Evolutionary conservation across 805 yeast species (phyloP), one percentile per base, ranked within the genome.

Genomic region (Teunomyces panamensis): DNA sequence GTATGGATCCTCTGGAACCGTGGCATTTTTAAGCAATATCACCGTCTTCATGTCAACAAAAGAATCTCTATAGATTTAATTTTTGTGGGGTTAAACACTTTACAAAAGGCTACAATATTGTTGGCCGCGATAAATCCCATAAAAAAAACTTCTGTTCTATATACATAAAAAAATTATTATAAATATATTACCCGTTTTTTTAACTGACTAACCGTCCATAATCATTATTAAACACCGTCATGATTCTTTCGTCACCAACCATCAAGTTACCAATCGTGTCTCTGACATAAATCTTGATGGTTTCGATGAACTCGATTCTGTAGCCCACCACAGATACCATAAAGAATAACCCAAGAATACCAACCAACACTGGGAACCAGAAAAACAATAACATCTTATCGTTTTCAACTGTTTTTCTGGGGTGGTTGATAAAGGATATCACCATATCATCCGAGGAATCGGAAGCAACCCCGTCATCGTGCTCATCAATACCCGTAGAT

Each of bases 341-440:
- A 46, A 78, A 71, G 55, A 75, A 71, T 5, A 81, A 67, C 2
- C 82, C 68, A 13, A 84, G 65, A 29, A 87, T 62, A 16, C 84
- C 56, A 45, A 89, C 68, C 63, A 80, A 67, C 33, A 87, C 77
- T 10, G 97, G 97, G 49, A 90, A 68, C 97, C 97, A 91, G 77
- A 91, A 90, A 63, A 91, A 88, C 51, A 89, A 69, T 53, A 91
- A 73, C 88, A 89, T 85, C 59, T 81, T 85, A 66, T 91, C 97
- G 58, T 89, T 86, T 56, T 73, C 75, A 32, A 79, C 69, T 0
- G 80, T 68, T 55, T 77, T 78, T 24, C 79, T 58, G 5, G 77
- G 74, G 48, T 65, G 73, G 55, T 73, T 68, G 39, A 73, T 65
- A 49, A 66, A 69, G n/a, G 74, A 62, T 5, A 73, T 60, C 8